phyloP scores from a whole-genome alignment of 1,139 yeast genomes.

The Arxiozyma slooffiae region DNA sequence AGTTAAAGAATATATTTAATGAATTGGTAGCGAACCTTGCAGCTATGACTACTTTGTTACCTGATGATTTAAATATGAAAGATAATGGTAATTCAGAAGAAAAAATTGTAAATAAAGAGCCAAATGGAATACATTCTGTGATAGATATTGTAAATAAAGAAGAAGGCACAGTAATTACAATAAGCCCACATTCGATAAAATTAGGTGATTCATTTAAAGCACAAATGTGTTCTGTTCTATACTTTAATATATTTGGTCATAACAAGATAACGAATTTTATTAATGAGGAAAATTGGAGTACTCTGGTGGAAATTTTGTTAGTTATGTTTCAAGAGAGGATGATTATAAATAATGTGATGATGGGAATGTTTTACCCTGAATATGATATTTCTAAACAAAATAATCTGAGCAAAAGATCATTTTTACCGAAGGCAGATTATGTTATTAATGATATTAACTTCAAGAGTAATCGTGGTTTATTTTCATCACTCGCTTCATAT shows the following conservation, averaged over 20 bases:
- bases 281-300: constrained; percentile 45
- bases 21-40: constrained; percentile 54
- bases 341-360: constrained; percentile 2
- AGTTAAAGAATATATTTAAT: constrained; percentile 51
- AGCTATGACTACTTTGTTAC: constrained; percentile 44
- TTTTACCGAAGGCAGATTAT: constrained; percentile 1
- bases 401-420: neutral
- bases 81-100: neutral
- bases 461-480: constrained; percentile 54
- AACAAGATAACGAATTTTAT: constrained; percentile 31
- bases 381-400: neutral
- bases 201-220: constrained; percentile 89
- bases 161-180: constrained; percentile 48
- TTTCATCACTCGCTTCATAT: constrained; percentile 85
- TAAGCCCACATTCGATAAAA: constrained; percentile 70
- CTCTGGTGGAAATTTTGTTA: constrained; percentile 50
- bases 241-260: constrained; percentile 65
- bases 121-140: constrained; percentile 16
- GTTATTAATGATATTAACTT: constrained; percentile 1
- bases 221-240: constrained; percentile 76
- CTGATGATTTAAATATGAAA: neutral
- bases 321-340: constrained; percentile 38
- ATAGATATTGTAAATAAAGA: constrained; percentile 40
- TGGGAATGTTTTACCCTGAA: constrained; percentile 2
- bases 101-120: neutral